A percentile compares a stretch with the other conserved stretches of the same genome.
These are phyloP conservation scores for Verticillium zaregamsianum DNA, from an alignment of 2,329 filamentous ascomycete species.

Conservation along the genomic window DNA sequence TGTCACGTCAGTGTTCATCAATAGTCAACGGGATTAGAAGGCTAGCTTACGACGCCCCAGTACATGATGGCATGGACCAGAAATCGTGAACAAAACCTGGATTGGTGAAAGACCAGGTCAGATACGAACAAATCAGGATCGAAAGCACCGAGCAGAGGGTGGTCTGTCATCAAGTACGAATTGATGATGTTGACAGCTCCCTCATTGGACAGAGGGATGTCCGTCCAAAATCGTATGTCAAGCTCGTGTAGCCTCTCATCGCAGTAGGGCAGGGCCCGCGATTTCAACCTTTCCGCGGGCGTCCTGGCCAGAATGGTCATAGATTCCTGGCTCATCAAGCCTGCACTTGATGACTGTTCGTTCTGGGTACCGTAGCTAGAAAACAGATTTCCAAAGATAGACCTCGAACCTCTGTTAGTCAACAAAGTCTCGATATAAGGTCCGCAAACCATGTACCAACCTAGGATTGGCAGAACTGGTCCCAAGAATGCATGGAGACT, in stretches of 20 bases:
- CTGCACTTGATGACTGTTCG: conserved; percentile 2
- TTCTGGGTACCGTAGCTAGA: not conserved
- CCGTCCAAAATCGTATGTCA: conserved; percentile 28
- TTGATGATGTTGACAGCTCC: conserved; percentile 27
- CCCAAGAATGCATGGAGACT: not conserved
- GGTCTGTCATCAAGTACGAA: conserved; percentile 30
- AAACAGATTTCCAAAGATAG: not conserved
- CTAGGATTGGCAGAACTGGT: not conserved
- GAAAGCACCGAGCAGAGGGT: conserved; percentile 31
- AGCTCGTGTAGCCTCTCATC: conserved; percentile 23
- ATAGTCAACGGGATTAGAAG: not conserved
- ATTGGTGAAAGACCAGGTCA: conserved; percentile 21
- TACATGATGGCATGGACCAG: conserved; percentile 30
- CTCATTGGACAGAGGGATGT: conserved; percentile 22
- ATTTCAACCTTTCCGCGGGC: not conserved
- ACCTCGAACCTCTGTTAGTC: not conserved
- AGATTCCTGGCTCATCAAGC: not conserved
- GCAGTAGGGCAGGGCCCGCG: conserved; percentile 11
- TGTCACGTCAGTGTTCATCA: not conserved
- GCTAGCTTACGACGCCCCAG: conserved; percentile 24
- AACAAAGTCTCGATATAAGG: not conserved
- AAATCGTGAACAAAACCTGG: conserved; percentile 25
- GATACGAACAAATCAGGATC: conserved; percentile 27
- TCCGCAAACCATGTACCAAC: not conserved
- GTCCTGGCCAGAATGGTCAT: not conserved